phyloP scores from a whole-genome alignment of 1,284 basidiomycete species.

The Golubevia sp. region DNA sequence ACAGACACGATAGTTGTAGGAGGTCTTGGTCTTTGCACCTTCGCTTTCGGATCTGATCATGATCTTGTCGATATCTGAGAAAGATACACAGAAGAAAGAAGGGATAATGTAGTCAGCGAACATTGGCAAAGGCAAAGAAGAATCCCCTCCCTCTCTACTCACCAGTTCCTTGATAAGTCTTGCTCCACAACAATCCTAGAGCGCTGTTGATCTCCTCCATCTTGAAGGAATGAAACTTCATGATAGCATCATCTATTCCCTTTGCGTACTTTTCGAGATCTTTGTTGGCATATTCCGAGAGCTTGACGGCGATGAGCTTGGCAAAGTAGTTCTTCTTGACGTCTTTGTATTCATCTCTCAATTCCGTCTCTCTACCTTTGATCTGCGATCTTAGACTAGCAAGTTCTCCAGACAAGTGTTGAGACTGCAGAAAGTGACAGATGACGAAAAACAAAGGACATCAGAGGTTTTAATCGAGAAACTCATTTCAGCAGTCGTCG shows the following conservation, averaged over 20 bases:
- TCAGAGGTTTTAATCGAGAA: background rate
- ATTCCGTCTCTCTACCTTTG: conserved; percentile 39
- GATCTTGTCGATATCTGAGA: conserved; percentile 92
- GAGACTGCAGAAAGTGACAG: background rate
- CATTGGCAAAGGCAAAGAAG: background rate
- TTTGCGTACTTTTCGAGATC: conserved; percentile 92
- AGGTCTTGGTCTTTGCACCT: conserved; percentile 66
- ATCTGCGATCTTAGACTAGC: conserved; percentile 44
- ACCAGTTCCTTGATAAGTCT: conserved; percentile 98
- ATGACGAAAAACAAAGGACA: background rate
- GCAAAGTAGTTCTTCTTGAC: conserved; percentile 43
- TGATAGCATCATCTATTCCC: conserved; percentile 78
- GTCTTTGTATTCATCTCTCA: conserved; percentile 48
- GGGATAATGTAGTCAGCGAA: background rate
- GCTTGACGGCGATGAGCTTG: conserved; percentile 53
- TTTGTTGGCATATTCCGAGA: conserved; percentile 43
- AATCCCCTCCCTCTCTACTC: too few relatives aligned
- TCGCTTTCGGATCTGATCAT: conserved; percentile 93
- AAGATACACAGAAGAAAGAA: background rate
- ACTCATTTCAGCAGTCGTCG: background rate
- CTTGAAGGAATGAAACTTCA: conserved; percentile 97
- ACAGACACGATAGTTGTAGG: conserved; percentile 96
- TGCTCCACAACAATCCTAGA: conserved; percentile 80
- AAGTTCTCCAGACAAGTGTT: conserved; percentile 49
- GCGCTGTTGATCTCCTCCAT: conserved; percentile 99